Evolutionary conservation across 2,329 filamentous ascomycete genomes (phyloP), one percentile per base, ranked within the genome.

Genomic region (Fonsecaea nubica): DNA sequence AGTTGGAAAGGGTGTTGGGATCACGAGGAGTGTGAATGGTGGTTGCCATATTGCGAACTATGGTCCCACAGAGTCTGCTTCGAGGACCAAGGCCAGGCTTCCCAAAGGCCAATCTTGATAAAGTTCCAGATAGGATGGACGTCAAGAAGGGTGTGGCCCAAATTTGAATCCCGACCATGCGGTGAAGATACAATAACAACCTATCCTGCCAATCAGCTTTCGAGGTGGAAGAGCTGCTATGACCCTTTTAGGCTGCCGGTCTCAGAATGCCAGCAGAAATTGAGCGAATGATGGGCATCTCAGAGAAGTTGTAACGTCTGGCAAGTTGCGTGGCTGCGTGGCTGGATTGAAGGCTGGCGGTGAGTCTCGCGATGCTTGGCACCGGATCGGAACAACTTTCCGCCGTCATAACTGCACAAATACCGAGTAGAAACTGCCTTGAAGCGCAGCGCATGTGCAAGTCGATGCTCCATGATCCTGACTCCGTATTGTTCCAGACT

Each of bases 1-100:
- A 97, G 82, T 98, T 98, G 76, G 92, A 91, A 66, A 95, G 81
- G 32, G 95, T 97, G 78, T 93, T 96, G 61, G 93, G 93, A 80
- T 98, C 94, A 75, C 92, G 87, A 58, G 83, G 81, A 54, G 77
- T 76, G 50, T 77, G 78, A 71, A 82, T 81, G 48, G 75, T 73
- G 32, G 80, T 79, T n/a, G 74, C 78, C 67, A 72, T 72, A 42
- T 56, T 71, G 59, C 65, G 62, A 30, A 57, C 36, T n/a, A 18
- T 13, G 36, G 50, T 62, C 25, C 32, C 55, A 62, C 53, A 58
- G 52, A 18, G 33, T 35, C 48, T 61, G 30, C 55, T 62, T 53
- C 52, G 33, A 50, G 32, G 35, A 52, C 38, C 8, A 36, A 32
- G 15, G 25, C 15, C 36, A 25, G 45, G 25, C 30, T 38, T 55